Percentiles rank a stretch among this genome's conserved stretches.
phyloP scores from a whole-genome alignment of 192 early-diverging fungal genomes.

The Coemansia sp. region DNA sequence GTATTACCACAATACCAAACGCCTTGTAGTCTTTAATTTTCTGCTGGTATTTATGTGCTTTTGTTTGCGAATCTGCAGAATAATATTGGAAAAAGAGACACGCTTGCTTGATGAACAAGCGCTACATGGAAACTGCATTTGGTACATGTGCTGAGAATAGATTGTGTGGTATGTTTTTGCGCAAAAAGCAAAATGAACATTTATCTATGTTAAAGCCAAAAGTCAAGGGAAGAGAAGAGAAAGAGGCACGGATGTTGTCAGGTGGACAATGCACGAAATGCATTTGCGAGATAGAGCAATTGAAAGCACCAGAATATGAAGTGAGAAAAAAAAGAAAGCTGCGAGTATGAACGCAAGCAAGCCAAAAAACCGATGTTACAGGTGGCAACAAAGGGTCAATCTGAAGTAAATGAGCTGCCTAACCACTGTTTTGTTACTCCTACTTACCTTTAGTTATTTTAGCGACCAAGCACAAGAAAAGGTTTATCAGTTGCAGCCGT shows the following conservation, averaged over 20 bases:
- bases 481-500: background rate
- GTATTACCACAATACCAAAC: no score
- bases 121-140: background rate
- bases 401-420: background rate
- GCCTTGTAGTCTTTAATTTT: background rate
- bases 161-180: background rate
- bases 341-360: background rate
- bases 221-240: background rate
- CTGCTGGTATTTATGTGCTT: background rate
- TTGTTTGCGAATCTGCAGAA: background rate
- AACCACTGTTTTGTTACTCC: background rate
- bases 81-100: background rate
- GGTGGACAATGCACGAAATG: conserved; percentile 4
- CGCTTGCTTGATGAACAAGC: background rate
- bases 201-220: background rate
- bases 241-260: background rate
- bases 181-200: background rate
- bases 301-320: no score
- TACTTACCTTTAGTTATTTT: background rate
- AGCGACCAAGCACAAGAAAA: background rate
- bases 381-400: background rate
- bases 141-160: background rate
- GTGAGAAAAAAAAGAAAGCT: background rate
- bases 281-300: background rate
- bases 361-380: background rate